Evolutionary conservation across 306 rosid genomes (phyloP), one percentile per base, ranked within the genome.

Genomic region (Corylus avellana): DNA sequence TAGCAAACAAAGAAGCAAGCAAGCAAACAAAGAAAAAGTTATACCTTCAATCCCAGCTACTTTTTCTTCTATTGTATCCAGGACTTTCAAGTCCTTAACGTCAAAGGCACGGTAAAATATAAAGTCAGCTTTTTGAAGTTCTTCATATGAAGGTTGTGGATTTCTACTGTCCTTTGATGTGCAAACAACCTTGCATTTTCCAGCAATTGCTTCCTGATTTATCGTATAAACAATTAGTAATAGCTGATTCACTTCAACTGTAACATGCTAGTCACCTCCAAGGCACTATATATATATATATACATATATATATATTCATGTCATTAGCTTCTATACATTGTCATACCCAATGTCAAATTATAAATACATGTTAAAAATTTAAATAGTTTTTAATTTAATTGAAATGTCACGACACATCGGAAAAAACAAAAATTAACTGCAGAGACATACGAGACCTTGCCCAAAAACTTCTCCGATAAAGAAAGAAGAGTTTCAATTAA

Each of bases 131-230:
- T 35, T 78, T 56, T 78, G 77, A 74, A 90, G 73, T 29, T 80
- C 92, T 85, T 88, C 84, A 37, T 80, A 84, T 20, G 87, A 81
- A 54, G 92, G 94, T 66, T 77, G 95, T 17, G 78, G 84, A 79
- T 93, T 93, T 84, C 91, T 87, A 50, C 50, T 72, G 76, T 91
- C 96, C 79, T 85, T 89, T 44, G 92, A 87, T 74, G 84, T 78
- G 86, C 96, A 95, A 71, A 91, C 47, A 80, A 95, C 86, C 61
- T 87, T 83, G 87, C 98, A 95, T 90, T 91, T 95, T 17, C 99
- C 98, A 83, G 90, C 86, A 88, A 95, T 86, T 66, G 91, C 92
- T 91, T 95, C 99, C 99, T 95, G 85, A 72, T 61, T 76, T 51
- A 57, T 70, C 22, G 47, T 44, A 78, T 27, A 48, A 53, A 53